phyloP scores from a whole-genome alignment of 2,329 filamentous ascomycete genomes.

The Colletotrichum orchidophilum region DNA sequence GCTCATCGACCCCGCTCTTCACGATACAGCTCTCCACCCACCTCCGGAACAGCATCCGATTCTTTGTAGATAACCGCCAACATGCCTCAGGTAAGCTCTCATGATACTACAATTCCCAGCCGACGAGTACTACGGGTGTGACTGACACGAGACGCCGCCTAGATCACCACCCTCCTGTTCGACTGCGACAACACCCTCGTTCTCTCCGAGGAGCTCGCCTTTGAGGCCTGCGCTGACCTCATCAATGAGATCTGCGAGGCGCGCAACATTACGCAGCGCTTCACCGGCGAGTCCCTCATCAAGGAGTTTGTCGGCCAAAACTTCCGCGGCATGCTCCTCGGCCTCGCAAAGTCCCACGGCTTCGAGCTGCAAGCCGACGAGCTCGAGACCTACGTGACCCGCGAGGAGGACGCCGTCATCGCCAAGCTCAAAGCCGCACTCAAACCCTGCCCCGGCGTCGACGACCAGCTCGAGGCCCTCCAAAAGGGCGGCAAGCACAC shows the following conservation, averaged over 20 bases:
- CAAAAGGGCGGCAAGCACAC: conserved; percentile 69
- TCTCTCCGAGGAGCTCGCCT: conserved; percentile 88
- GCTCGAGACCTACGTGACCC: conserved; percentile 76
- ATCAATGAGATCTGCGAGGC: conserved; percentile 85
- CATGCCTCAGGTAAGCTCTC: conserved; percentile 46
- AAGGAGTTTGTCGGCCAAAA: conserved; percentile 91
- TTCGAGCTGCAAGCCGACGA: conserved; percentile 76
- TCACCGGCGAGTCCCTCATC: conserved; percentile 83
- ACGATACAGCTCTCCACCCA: not conserved
- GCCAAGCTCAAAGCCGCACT: conserved; percentile 77
- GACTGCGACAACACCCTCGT: conserved; percentile 93
- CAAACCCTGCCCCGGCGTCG: conserved; percentile 74
- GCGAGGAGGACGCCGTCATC: conserved; percentile 86
- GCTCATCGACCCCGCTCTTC: not conserved
- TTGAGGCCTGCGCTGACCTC: conserved; percentile 89
- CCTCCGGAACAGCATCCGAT: not conserved
- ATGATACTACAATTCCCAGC: not conserved
- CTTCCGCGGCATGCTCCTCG: conserved; percentile 90
- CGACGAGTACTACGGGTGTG: not conserved
- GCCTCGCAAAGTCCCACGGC: conserved; percentile 78
- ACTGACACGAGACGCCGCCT: not conserved
- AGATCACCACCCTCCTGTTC: conserved; percentile 79
- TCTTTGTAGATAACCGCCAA: conserved; percentile 37
- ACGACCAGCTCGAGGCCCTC: conserved; percentile 73
- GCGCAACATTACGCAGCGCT: conserved; percentile 70